Base-by-base conservation (phyloP, 2,329 filamentous ascomycete species). In the Aspergillus udagawae region DNA sequence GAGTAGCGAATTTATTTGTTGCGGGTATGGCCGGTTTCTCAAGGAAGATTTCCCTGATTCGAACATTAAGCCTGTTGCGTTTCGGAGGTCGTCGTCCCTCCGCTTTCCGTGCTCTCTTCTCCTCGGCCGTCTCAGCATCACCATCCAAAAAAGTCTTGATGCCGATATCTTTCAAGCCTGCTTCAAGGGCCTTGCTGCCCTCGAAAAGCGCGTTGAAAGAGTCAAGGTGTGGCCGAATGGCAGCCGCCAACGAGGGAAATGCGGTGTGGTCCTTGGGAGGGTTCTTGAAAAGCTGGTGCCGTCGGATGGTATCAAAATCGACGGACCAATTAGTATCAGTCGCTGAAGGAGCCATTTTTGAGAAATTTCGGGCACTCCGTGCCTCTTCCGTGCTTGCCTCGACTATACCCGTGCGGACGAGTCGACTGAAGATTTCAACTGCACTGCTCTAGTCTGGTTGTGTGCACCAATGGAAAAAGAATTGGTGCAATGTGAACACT, bases 161-260 rank as follows among this genome's bases (percentile, higher is more conserved):
- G 68, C 93, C 94, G 76, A 99, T 97, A 71, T 99, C 94, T 69
- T 84, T 85, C 59, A 97, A 74, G 12, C 83, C 92, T 63, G 91
- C 86, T 51, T 89, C 84, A 54, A 99, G 73, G 53, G 88, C 79
- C 53, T 90, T 91, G 74, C 88, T 83, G 57, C 83, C 80, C 32
- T 86, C 84, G 71, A 97, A 95, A 50, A 97, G 82, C 53, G 87
- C 87, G 79, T 99, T 96, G 84, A 97, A 99, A 6, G 94, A 94
- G 69, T 97, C 88, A 67, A 97, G 89, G 75, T 99, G 94, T 51
- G 94, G 94, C 63, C 90, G 83, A 58, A 97, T 87, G n/a, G 93
- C 90, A 60, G 84, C 84, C 67, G 92, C 88, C 50, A 99, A 85
- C 23, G 89, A 84, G 14, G 94, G 94, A 70, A 96, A 97, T 58